Base-by-base conservation (phyloP, 2,329 filamentous ascomycete genomes). In the Chaetomiaceae sp. region DNA sequence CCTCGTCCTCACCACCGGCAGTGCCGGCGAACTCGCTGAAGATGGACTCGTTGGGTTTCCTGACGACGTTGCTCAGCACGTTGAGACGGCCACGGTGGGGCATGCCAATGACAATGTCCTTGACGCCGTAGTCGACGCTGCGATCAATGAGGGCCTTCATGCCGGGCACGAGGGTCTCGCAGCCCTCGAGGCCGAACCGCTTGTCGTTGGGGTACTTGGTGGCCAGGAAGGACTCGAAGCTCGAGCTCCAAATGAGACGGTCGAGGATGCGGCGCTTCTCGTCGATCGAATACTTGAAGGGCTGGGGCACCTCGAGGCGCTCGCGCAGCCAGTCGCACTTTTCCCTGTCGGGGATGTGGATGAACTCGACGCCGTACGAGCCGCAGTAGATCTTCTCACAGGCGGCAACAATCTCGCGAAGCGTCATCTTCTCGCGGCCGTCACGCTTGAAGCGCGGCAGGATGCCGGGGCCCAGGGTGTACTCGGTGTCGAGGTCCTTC, bases 161-260 rank as follows among this genome's bases (percentile, higher is more conserved):
- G 71, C 94, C 94, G 25, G 94, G 94, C 55, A 99, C 95, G 62
- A 99, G 81, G 53, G 90, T 92, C 74, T 99, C 94, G 68, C 91
- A 95, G 69, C 94, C 94, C 76, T 99, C 94, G 25, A 99, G 83
- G 75, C 94, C 94, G 73, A 99, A 99, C 68, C 94, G 89, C 82
- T 99, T 99, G 77, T 99, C 94, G 74, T 99, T 99, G 71, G 94
- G 94, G 75, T 96, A 97, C 75, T 99, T 99, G 55, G 91, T 96
- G 53, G 94, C 86, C 63, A 95, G 78, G 81, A 99, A 99, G 56
- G 84, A 77, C 77, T 99, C 94, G 71, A 99, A 99, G 74, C 90
- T 96, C 60, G 91, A 95, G 70, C 89, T 92, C 94, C 94, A 99
- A 72, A 99, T 99, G 61, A 99, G 80, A 68, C 94, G 89, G 75